phyloP scores from a whole-genome alignment of 306 rosid genomes.

The Quercus bicolor region DNA sequence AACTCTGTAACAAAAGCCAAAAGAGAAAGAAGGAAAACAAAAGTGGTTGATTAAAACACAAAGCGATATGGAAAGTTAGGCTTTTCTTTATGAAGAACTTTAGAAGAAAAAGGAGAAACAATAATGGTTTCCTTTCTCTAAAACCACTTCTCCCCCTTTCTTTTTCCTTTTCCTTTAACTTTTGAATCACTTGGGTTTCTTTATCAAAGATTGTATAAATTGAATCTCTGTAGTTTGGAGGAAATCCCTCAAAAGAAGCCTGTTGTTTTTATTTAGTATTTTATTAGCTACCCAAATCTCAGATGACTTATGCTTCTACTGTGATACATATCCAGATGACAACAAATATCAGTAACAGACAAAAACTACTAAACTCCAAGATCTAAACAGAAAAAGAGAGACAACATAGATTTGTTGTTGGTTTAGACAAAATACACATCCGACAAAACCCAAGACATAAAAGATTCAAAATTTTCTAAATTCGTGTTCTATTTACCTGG shows the following conservation, averaged over 20 bases:
- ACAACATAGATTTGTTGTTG: slow-evolving; percentile 5
- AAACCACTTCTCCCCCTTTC: slow-evolving; percentile 27
- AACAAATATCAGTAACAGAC: slow-evolving; percentile 59
- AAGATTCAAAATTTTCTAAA: slow-evolving; percentile 12
- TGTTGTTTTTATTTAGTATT: slow-evolving; percentile 24
- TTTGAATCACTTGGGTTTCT: slow-evolving; percentile 41
- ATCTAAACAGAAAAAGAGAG: slow-evolving; percentile 6
- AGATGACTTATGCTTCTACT: slow-evolving; percentile 29
- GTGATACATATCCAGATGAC: slow-evolving; percentile 23
- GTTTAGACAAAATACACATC: slow-evolving; percentile 31
- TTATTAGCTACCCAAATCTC: slow-evolving; percentile 31
- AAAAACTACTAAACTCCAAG: slow-evolving; percentile 69
- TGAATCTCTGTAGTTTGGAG: slow-evolving; percentile 25
- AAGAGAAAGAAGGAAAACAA: slow-evolving; percentile 10
- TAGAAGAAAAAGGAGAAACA: slow-evolving; percentile 36
- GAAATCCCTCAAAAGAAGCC: slow-evolving; percentile 20
- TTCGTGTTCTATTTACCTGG: slow-evolving; percentile 45
- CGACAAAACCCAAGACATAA: slow-evolving; percentile 36
- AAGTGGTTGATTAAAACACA: slow-evolving; percentile 29
- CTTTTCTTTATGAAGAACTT: slow-evolving; percentile 36
- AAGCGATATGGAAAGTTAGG: slow-evolving; percentile 24
- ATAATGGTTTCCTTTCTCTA: slow-evolving; percentile 42
- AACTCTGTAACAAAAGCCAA: slow-evolving; percentile 30
- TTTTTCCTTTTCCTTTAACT: slow-evolving; percentile 40
- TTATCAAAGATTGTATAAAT: slow-evolving; percentile 31